Base-by-base conservation (phyloP, 331 rosid genomes). In the Rosa hybrid region DNA sequence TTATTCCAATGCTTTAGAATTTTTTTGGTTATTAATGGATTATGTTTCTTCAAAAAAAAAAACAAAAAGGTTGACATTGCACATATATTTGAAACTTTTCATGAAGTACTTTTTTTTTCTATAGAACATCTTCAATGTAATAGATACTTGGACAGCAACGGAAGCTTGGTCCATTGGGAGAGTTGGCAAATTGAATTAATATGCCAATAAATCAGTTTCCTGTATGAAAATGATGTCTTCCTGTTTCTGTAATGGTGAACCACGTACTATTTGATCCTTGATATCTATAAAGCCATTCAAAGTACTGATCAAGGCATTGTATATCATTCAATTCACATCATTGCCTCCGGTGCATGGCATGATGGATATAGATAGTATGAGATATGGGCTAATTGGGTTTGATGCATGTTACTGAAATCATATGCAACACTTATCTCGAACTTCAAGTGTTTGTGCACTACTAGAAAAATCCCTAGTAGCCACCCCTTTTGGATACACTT, bases 221-320 rank as follows among this genome's bases (percentile, higher is more conserved):
- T 56, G 67, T 18, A 56, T 56, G 68, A 73, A 53, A 73, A 53
- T 21, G 65, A 73, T 34, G 46, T 20, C 57, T 34, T 54, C 49
- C 34, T 72, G 41, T 71, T 11, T 20, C 3, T 27, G 42, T 14
- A 46, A 14, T 71, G 34, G 57, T 25, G 30, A 9, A 0, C 12
- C 5, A 44, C 34, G 34, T 30, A 30, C 59, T 3, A 71, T 23
- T n/a, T 27, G 59, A 46, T 12, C 18, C 5, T 71, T 46, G 42
- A 25, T 44, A 69, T 44, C 39, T 12, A 44, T 17, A n/a, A n/a
- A 70, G 30, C 27, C 30, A 41, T 69, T 42, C 10, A 4, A n/a
- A 42, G 53, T 42, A 69, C 7, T 39, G 23, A 65, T 27, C 42
- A 12, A 63, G 34, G 1, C 60, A 54, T 16, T 23, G 30, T 25